These are phyloP conservation scores for Acacia acuminata DNA, from an alignment of 306 rosid genomes.

Conservation along the genomic window DNA sequence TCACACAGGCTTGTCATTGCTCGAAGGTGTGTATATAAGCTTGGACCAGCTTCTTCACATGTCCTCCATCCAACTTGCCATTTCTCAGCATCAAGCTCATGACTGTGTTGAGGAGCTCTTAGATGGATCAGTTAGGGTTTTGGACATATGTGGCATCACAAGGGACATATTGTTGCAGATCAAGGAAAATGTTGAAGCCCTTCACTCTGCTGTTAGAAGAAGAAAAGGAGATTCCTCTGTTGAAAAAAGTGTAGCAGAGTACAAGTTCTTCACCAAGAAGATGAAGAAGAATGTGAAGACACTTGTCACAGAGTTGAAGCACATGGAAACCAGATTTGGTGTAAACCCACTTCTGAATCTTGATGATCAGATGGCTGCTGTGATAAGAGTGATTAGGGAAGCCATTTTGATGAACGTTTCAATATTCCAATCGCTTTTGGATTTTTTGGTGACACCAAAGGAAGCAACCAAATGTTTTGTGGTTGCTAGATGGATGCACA, in stretches of 20 bases:
- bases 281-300: conserved; percentile 61
- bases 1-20: conserved; percentile 34
- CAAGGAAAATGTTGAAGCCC: conserved; percentile 52
- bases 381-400: conserved; percentile 40
- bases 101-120: conserved; percentile 51
- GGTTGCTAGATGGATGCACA: conserved; percentile 50
- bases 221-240: conserved; percentile 57
- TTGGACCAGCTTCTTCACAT: conserved; percentile 62
- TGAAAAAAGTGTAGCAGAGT: conserved; percentile 44
- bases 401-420: conserved; percentile 38
- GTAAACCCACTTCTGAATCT: conserved; percentile 17
- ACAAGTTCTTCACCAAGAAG: conserved; percentile 46
- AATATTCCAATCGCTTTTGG: conserved; percentile 43
- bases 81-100: conserved; percentile 44
- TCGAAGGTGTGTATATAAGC: conserved; percentile 49
- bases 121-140: conserved; percentile 60
- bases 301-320: conserved; percentile 39
- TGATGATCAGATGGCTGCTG: conserved; percentile 34
- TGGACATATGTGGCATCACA: conserved; percentile 62
- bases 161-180: conserved; percentile 53
- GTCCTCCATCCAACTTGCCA: conserved; percentile 57
- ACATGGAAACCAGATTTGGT: conserved; percentile 46
- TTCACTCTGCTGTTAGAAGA: conserved; percentile 68
- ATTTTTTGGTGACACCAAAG: conserved; percentile 42
- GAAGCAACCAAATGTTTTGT: conserved; percentile 44